Conservation (phyloP, 805 yeast genomes). For the Cyberlindnera nakhonratchasimensis region DNA sequence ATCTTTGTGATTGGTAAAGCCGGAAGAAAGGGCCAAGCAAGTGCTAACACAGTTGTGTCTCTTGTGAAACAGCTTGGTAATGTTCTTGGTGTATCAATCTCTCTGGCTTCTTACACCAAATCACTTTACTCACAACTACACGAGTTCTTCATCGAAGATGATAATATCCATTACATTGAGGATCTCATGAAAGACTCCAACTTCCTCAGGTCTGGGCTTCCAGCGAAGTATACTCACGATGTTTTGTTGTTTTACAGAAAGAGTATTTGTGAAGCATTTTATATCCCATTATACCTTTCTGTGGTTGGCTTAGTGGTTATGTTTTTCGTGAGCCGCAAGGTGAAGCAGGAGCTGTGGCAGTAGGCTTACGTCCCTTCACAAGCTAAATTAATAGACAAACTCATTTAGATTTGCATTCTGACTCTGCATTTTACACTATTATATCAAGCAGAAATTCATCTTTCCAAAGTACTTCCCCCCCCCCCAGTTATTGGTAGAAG, state of each 20-base stretch:
- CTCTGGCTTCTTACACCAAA: slow-evolving; percentile 33
- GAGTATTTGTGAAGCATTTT: slow-evolving; percentile 17
- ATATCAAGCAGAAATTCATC: too few species aligned
- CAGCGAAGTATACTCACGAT: slow-evolving; percentile 8
- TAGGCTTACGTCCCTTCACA: too few species aligned
- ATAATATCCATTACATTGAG: slow-evolving; percentile 4
- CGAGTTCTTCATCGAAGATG: slow-evolving; percentile 23
- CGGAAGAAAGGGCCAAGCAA: slow-evolving; percentile 40
- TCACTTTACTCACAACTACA: slow-evolving; percentile 29
- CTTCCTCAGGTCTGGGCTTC: slow-evolving; percentile 16
- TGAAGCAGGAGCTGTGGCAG: slow-evolving; percentile 8
- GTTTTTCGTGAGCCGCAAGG: slow-evolving; percentile 14
- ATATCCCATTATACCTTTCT: slow-evolving; percentile 16
- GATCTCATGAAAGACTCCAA: slow-evolving; percentile 19
- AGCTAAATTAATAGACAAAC: too few species aligned
- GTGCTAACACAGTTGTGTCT: slow-evolving; percentile 43
- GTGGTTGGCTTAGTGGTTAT: slow-evolving; percentile 15
- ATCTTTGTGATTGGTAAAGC: slow-evolving; percentile 40
- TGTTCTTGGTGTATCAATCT: slow-evolving; percentile 41
- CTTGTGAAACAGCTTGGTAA: slow-evolving; percentile 42
- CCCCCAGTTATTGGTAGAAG: too few species aligned
- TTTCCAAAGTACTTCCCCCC: too few species aligned
- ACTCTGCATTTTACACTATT: too few species aligned
- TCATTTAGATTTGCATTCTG: not conserved
- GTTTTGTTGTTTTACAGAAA: slow-evolving; percentile 18